Base-by-base conservation (phyloP, 495 filamentous ascomycete genomes). In the Sordaria brevicollis region DNA sequence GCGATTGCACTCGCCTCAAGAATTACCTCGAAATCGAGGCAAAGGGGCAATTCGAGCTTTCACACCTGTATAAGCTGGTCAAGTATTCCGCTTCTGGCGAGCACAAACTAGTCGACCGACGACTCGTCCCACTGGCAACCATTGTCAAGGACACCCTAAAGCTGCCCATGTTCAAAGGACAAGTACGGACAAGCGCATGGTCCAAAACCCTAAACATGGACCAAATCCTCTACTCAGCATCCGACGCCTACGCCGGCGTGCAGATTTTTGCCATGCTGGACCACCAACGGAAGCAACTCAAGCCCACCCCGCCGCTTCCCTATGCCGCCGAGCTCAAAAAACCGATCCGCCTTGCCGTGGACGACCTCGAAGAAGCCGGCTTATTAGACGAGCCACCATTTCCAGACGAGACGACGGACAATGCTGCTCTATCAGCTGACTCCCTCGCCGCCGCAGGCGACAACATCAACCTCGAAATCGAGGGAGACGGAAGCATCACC, bases 221-320 rank as follows among this genome's bases (percentile, higher is more conserved):
- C n/a, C 93, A 97, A 74, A 87, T 93, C 38, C 78, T 86, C 67
- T 97, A 97, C 81, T 92, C 92, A 8, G 92, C 92, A 17, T 87
- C 88, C 1, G 93, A 97, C 76, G 88, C 92, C 2, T 97, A 94
- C 75, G 92, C 92, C 67, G 88, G 89, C 35, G 72, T 94, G 19
- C 89, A 91, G 74, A 83, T 96, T 34, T 95, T 86, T 76, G 82
- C 91, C 67, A 79, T 82, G 2, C 83, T 96, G 71, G 87, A 97
- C 74, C 76, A 84, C 39, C 89, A 91, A 69, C 81, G 93, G 65
- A 79, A 83, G 69, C 79, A 82, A 11, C 82, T 96, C 68, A 75
- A 86, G 39, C 92, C 93, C 17, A 80, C 81, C 3, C 93, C 93
- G 25, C 91, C 90, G 11, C 81, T 87, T 4, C 93, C 93, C 3